Conservation (phyloP, 2,329 filamentous ascomycete species). For the Phaeosphaeria sp. region DNA sequence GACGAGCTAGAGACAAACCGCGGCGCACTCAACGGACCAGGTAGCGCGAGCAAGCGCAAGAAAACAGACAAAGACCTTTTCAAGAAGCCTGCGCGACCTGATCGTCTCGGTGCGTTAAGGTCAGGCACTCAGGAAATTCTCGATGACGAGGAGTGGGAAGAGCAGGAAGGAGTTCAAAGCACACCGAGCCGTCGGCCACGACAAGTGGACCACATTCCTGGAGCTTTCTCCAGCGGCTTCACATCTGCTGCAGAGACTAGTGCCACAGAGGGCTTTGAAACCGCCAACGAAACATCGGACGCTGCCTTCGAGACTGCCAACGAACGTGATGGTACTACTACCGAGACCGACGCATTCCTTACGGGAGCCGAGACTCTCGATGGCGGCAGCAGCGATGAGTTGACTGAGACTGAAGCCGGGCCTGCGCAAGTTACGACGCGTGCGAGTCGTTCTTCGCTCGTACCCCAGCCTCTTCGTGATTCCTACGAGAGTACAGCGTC, state of each 20-base stretch:
- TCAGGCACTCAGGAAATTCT: slow-evolving; percentile 78
- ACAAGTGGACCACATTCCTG: slow-evolving; percentile 32
- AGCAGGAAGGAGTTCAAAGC: slow-evolving; percentile 66
- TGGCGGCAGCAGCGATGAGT: slow-evolving; percentile 76
- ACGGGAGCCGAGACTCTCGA: slow-evolving; percentile 80
- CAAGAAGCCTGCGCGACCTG: slow-evolving; percentile 79
- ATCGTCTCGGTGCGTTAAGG: slow-evolving; percentile 76
- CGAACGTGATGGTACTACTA: slow-evolving; percentile 71
- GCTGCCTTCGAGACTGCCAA: slow-evolving; percentile 75
- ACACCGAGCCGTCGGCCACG: slow-evolving; percentile 60
- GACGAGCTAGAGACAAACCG: slow-evolving; percentile 83
- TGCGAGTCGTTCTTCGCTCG: slow-evolving; percentile 50
- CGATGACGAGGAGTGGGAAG: slow-evolving; percentile 87
- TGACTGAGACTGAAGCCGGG: slow-evolving; percentile 81
- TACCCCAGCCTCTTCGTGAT: slow-evolving; percentile 62
- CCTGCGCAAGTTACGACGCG: slow-evolving; percentile 33
- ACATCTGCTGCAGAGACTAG: slow-evolving; percentile 44
- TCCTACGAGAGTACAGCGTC: slow-evolving; percentile 90
- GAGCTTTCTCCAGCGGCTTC: slow-evolving; percentile 40
- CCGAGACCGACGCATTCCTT: slow-evolving; percentile 94
- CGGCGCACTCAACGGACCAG: slow-evolving; percentile 55
- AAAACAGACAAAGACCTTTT: slow-evolving; percentile 64
- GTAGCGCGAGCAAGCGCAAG: slow-evolving; percentile 61
- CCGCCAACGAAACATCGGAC: slow-evolving; percentile 74
- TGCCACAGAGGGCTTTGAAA: slow-evolving; percentile 75